Percentiles rank a stretch among this genome's conserved stretches.
phyloP scores from a whole-genome alignment of 768 basidiomycete species.

The Suillus clintonianus region DNA sequence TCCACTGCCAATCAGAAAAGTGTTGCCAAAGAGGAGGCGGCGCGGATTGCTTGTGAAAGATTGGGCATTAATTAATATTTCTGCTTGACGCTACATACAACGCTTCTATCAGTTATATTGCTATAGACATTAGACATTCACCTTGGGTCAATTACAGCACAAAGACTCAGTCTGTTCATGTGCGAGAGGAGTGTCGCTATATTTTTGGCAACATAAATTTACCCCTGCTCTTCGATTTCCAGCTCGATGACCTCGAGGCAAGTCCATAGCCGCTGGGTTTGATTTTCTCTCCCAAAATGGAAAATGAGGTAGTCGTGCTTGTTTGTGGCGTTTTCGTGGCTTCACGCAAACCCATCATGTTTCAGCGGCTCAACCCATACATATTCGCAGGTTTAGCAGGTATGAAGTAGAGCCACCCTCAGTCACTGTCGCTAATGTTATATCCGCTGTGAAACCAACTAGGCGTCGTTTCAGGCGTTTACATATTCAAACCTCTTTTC shows the following conservation, averaged over 20 bases:
- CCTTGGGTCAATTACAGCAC: not conserved
- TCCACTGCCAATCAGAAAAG: slow-evolving; percentile 46
- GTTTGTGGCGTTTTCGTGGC: not conserved
- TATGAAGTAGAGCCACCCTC: slow-evolving; percentile 23
- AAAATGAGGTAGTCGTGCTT: not conserved
- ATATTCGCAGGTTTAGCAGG: slow-evolving; percentile 61
- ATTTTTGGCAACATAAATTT: not conserved
- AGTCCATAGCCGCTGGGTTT: slow-evolving; percentile 1
- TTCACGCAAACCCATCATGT: slow-evolving; percentile 19
- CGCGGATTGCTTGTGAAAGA: slow-evolving; percentile 42
- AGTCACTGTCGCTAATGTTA: slow-evolving; percentile 4
- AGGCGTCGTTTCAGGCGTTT: slow-evolving; percentile 66
- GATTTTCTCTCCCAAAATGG: not conserved
- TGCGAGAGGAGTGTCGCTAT: not conserved
- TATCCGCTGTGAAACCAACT: slow-evolving; percentile 4
- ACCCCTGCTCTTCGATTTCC: not conserved
- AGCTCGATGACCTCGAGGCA: not conserved
- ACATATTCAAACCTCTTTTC: slow-evolving; percentile 61
- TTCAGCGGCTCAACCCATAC: slow-evolving; percentile 49
- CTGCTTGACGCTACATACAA: slow-evolving; percentile 6
- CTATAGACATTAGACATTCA: too few species aligned
- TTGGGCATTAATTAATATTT: slow-evolving; percentile 22
- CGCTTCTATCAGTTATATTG: not conserved
- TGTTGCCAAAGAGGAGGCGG: slow-evolving; percentile 50
- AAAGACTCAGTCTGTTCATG: not conserved